These are phyloP conservation scores for Rubia balearica DNA, from an alignment of 305 asterid genomes.

Conservation along the genomic window DNA sequence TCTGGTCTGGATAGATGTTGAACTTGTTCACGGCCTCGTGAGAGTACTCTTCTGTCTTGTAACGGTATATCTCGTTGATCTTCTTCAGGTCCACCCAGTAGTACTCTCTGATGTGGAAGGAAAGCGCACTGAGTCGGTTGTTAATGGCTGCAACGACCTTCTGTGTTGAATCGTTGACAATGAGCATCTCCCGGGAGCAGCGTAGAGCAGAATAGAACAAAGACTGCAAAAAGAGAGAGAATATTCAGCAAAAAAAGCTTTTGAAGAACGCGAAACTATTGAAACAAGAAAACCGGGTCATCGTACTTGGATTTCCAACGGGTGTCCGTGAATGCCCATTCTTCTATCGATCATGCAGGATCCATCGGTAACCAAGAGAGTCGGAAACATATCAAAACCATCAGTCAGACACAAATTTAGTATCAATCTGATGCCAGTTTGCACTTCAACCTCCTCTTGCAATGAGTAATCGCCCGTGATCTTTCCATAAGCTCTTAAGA, in stretches of 20 bases:
- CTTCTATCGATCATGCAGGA: constrained; percentile 91
- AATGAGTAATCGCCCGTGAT: constrained; percentile 64
- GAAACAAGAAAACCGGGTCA: not conserved
- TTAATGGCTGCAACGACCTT: constrained; percentile 52
- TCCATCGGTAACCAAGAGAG: constrained; percentile 78
- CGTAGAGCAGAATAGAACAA: constrained; percentile 70
- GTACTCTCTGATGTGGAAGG: constrained; percentile 68
- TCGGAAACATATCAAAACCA: constrained; percentile 84
- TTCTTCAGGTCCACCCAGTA: constrained; percentile 66
- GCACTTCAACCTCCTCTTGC: constrained; percentile 81
- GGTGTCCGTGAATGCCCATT: constrained; percentile 87
- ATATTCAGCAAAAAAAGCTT: not conserved
- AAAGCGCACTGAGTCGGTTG: constrained; percentile 67
- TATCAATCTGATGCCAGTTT: constrained; percentile 64
- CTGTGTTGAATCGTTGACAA: constrained; percentile 51
- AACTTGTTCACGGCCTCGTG: constrained; percentile 64
- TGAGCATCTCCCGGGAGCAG: constrained; percentile 67
- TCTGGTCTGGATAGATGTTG: constrained; percentile 77
- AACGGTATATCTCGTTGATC: constrained; percentile 43
- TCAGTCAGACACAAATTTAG: constrained; percentile 61
- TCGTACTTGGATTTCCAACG: constrained; percentile 69
- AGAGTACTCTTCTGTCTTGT: constrained; percentile 74
- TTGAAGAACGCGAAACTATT: not conserved
- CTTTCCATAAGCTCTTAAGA: constrained; percentile 75
- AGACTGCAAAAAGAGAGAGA: constrained; percentile 29